Evolutionary conservation across 2,329 filamentous ascomycete species (phyloP).

Genomic region (Bipolaris gigantea): DNA sequence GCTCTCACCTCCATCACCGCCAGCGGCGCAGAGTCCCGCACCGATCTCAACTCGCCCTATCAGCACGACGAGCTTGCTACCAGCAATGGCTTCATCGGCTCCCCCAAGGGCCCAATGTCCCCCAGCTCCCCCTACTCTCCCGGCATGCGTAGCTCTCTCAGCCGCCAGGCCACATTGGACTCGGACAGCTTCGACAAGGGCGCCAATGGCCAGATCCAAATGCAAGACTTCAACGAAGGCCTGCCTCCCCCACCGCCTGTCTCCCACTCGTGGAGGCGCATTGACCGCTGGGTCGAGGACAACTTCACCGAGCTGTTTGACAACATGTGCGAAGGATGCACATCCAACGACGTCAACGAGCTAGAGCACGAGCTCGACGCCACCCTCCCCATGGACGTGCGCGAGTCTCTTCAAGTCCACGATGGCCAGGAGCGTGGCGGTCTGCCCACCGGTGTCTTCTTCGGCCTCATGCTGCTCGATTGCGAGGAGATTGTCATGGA

Average conservation of each 20-base stretch:
- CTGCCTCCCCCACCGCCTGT: slow-evolving; percentile 87
- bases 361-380: slow-evolving; percentile 94
- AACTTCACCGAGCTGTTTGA: slow-evolving; percentile 95
- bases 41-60: slow-evolving; percentile 79
- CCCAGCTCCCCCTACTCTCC: slow-evolving; percentile 80
- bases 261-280: slow-evolving; percentile 87
- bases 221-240: slow-evolving; percentile 94
- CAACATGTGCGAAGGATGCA: slow-evolving; percentile 89
- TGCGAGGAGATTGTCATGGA: slow-evolving; percentile 98
- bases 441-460: slow-evolving; percentile 86
- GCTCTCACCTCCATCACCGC: slow-evolving; percentile 87
- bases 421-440: slow-evolving; percentile 98
- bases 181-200: slow-evolving; percentile 61
- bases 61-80: slow-evolving; percentile 67
- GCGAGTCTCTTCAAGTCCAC: slow-evolving; percentile 86
- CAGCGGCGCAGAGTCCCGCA: slow-evolving; percentile 80
- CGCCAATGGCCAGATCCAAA: slow-evolving; percentile 81
- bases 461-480: slow-evolving; percentile 92
- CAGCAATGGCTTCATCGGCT: slow-evolving; percentile 63
- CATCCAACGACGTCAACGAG: slow-evolving; percentile 93
- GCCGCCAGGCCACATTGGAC: slow-evolving; percentile 63
- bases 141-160: slow-evolving; percentile 78
- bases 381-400: slow-evolving; percentile 87
- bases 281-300: slow-evolving; percentile 90
- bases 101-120: slow-evolving; percentile 59